Conservation (phyloP, 345 rosid species). For the Pistacia atlantica region DNA sequence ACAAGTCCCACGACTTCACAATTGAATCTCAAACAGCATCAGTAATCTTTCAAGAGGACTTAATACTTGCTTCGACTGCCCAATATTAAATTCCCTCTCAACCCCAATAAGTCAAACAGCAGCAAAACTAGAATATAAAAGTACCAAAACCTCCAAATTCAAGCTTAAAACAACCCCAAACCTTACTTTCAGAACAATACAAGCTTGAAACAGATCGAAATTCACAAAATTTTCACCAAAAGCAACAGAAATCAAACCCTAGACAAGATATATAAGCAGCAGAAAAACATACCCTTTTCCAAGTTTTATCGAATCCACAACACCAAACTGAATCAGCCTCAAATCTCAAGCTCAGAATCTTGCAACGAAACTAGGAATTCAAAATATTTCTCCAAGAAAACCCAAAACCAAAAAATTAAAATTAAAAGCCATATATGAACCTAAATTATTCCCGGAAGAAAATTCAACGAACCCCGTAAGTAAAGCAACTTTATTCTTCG, state of each 20-base stretch:
- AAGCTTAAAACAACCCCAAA: neutral
- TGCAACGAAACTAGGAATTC: slow-evolving; percentile 10
- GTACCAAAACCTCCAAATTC: slow-evolving; percentile 9
- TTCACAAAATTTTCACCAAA: slow-evolving; percentile 2
- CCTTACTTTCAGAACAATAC: neutral
- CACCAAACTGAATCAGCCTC: slow-evolving; percentile 2
- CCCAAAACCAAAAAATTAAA: neutral
- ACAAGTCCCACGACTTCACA: neutral
- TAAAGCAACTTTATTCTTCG: slow-evolving; percentile 1
- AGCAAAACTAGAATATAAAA: slow-evolving; percentile 14
- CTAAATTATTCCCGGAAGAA: neutral
- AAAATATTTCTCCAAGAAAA: slow-evolving; percentile 8
- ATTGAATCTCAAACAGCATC: slow-evolving; percentile 5
- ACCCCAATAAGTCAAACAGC: slow-evolving; percentile 4
- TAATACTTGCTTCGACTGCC: neutral
- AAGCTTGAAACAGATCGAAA: slow-evolving; percentile 1
- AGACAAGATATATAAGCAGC: neutral
- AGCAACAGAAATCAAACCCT: slow-evolving; percentile 14
- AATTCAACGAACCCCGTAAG: slow-evolving; percentile 10
- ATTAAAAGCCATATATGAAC: neutral
- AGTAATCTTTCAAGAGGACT: neutral
- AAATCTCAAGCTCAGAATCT: slow-evolving; percentile 8
- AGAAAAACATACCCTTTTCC: slow-evolving; percentile 5
- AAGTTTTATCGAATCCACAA: slow-evolving; percentile 3
- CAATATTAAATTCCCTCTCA: neutral